Conservation (phyloP, 257 asterid genomes). For the Nicotiana undulata region DNA sequence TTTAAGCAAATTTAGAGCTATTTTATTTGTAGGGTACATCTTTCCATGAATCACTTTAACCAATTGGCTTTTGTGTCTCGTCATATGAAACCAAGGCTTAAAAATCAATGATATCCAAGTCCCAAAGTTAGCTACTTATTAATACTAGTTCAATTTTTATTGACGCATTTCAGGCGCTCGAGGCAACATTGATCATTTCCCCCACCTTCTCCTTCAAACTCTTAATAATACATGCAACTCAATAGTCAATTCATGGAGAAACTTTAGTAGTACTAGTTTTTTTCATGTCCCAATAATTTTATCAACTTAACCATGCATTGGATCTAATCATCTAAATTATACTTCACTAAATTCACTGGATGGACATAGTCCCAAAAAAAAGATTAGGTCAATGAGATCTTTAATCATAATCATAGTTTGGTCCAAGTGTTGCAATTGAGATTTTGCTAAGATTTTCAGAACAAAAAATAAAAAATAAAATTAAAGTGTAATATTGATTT, state of each 20-base stretch:
- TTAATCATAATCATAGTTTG: background rate
- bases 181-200: slow-evolving; percentile 18
- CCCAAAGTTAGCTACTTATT: background rate
- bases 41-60: background rate
- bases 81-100: slow-evolving; percentile 6
- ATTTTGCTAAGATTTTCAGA: background rate
- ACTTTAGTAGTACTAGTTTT: slow-evolving; percentile 6
- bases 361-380: background rate
- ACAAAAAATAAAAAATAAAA: background rate
- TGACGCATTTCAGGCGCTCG: slow-evolving; percentile 1
- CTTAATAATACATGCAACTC: background rate
- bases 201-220: slow-evolving; percentile 27
- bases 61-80: slow-evolving; percentile 2
- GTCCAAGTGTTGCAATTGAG: background rate
- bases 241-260: background rate
- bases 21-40: background rate
- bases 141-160: background rate
- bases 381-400: background rate
- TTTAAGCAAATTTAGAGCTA: background rate
- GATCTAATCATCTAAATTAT: background rate
- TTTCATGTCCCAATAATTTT: slow-evolving; percentile 32
- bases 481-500: background rate
- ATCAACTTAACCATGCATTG: slow-evolving; percentile 6
- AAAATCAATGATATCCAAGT: slow-evolving; percentile 2
- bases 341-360: background rate